Conservation (phyloP, 805 yeast genomes). For the Ogataea polymorpha region DNA sequence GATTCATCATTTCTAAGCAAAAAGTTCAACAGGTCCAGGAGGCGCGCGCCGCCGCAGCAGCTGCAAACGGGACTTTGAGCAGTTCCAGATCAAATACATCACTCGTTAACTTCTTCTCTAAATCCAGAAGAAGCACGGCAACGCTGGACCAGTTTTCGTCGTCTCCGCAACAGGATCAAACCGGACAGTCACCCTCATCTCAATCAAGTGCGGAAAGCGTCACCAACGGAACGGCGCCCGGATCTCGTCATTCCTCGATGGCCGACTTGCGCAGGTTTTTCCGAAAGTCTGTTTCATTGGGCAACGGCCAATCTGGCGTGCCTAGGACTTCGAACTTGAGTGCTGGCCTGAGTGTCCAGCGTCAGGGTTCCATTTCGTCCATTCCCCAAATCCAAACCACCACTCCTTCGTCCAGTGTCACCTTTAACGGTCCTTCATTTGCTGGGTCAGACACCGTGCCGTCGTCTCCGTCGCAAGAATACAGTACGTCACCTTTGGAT, state of each 20-base stretch:
- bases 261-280: conserved; percentile 74
- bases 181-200: conserved; percentile 31
- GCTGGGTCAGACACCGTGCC: conserved; percentile 5
- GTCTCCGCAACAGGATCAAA: conserved; percentile 35
- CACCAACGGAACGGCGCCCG: conserved; percentile 28
- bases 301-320: conserved; percentile 17
- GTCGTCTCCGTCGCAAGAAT: conserved; percentile 11
- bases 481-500: conserved; percentile 23
- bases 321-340: conserved; percentile 33
- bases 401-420: conserved; percentile 14
- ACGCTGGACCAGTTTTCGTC: conserved; percentile 26
- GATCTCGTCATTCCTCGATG: conserved; percentile 71
- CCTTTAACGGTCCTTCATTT: conserved; percentile 16
- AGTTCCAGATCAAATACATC: conserved; percentile 41
- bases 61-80: conserved; percentile 11
- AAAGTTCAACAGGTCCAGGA: conserved; percentile 57
- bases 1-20: conserved; percentile 81
- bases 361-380: conserved; percentile 20
- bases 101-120: conserved; percentile 48
- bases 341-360: conserved; percentile 35
- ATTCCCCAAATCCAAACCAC: conserved; percentile 13
- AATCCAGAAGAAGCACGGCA: conserved; percentile 41
- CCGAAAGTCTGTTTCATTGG: conserved; percentile 40
- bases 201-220: conserved; percentile 29
- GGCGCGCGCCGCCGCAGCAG: conserved; percentile 34